A percentile compares a stretch with the other conserved stretches of the same genome.
Evolutionary conservation across 805 yeast species (phyloP).

Genomic region (Metschnikowia vanudenii): DNA sequence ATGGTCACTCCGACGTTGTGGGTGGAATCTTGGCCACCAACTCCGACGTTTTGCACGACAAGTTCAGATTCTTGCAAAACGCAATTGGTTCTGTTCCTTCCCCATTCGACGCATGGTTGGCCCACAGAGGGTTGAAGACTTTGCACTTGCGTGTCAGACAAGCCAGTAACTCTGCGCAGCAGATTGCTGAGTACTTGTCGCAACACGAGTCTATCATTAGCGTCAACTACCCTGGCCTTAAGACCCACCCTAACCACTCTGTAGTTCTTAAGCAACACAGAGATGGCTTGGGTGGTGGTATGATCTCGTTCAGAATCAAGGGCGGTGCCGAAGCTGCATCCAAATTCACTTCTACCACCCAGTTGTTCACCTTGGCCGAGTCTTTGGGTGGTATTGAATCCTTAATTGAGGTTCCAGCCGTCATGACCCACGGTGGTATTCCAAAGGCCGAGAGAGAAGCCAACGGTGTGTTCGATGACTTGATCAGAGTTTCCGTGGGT

Average conservation of each 20-base stretch:
- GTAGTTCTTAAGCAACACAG: constrained; percentile 76
- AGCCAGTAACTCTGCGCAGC: constrained; percentile 62
- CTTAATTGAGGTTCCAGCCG: constrained; percentile 82
- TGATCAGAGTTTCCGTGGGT: constrained; percentile 82
- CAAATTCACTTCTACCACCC: constrained; percentile 68
- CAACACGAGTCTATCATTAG: constrained; percentile 51
- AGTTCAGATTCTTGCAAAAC: constrained; percentile 75
- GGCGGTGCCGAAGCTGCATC: constrained; percentile 81
- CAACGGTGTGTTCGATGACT: constrained; percentile 77
- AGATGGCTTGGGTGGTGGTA: constrained; percentile 86
- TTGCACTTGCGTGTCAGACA: constrained; percentile 75
- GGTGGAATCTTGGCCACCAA: constrained; percentile 80
- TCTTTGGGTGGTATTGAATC: constrained; percentile 90
- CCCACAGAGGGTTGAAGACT: constrained; percentile 89
- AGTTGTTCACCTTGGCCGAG: constrained; percentile 82
- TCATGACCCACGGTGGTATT: constrained; percentile 91
- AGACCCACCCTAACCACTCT: constrained; percentile 58
- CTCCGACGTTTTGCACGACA: constrained; percentile 56
- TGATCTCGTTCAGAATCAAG: constrained; percentile 80
- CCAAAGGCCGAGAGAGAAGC: constrained; percentile 75
- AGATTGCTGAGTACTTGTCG: constrained; percentile 64
- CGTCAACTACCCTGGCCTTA: constrained; percentile 84
- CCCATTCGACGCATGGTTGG: constrained; percentile 89
- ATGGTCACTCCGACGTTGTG: constrained; percentile 91
- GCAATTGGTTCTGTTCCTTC: constrained; percentile 89